Evolutionary conservation across 768 basidiomycete species (phyloP), one percentile per base, ranked within the genome.

Genomic region (button mushroom (Agaricus bisporus)): DNA sequence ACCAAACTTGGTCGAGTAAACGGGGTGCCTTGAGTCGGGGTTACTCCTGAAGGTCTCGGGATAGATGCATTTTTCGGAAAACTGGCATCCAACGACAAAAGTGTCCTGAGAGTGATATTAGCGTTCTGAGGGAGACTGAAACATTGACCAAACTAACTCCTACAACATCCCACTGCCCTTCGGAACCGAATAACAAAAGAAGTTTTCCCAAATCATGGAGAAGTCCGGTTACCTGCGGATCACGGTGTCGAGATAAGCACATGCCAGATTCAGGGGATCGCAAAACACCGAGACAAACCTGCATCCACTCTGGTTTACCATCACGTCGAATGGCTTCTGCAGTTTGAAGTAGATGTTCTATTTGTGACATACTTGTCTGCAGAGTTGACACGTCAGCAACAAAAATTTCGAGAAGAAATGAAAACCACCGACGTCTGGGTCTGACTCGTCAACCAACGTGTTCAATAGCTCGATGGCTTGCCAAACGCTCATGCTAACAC

Each of bases 101-200:
- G 75, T 75, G 62, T 76, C 74, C 73, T 77, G 57, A 22, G 35
- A 46, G 25, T 29, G 58, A 43, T 50, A 56, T 60, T 46, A 46
- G 43, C 11, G 1, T 64, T 17, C 59, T 57, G 35, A 26, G 28
- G 58, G 39, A 26, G 29, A 45, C 17, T 22, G 44, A 49, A 17
- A 35, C 38, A 18, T 7, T 32, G 32, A 60, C 10, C 47, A 42
- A 41, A 75, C 75, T 61, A 68, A 88, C 88, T 47, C 92, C 93
- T 25, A 95, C 93, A 46, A 95, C 92, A 58, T 93, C 92, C 93
- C 93, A 95, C 70, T 95, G 92, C 5, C 92, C 92, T 64, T 90
- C 75, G 2, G 89, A 88, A 26, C 84, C 88, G 64, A 91, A 92
- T 58, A 95, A 76, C 65, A 84, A 81, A 12, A 95, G 69, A 4